Evolutionary conservation across 306 rosid species (phyloP).

Genomic region (Mimosa pudica): DNA sequence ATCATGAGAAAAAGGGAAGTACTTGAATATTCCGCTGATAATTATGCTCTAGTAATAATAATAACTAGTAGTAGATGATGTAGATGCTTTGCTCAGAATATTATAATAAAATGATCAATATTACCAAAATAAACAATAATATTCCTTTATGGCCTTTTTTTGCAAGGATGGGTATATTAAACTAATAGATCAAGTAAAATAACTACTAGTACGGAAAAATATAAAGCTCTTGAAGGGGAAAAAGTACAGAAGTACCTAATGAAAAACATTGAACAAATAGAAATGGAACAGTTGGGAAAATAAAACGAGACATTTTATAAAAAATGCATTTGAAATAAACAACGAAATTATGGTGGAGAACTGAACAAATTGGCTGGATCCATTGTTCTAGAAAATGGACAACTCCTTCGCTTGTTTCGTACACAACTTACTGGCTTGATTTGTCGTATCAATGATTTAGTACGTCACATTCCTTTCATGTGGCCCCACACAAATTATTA

Average conservation of each 20-base stretch:
- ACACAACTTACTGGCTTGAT: not conserved
- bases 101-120: conserved; percentile 34
- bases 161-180: not conserved
- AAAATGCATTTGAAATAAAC: not conserved
- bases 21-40: conserved; percentile 21
- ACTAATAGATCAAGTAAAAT: not conserved
- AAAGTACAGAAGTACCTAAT: not conserved
- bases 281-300: not conserved
- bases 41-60: conserved; percentile 26
- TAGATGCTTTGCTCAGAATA: conserved; percentile 36
- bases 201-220: too few relatives aligned
- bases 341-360: not conserved
- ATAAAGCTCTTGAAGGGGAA: too few relatives aligned
- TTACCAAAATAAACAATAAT: conserved; percentile 16
- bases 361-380: not conserved
- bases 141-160: not conserved
- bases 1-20: not conserved
- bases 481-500: not conserved
- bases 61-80: conserved; percentile 34
- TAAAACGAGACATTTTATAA: not conserved
- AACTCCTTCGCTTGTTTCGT: not conserved
- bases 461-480: not conserved
- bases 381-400: not conserved
- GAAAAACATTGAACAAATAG: not conserved
- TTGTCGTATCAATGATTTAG: not conserved